phyloP scores from a whole-genome alignment of 176 grass and related monocot genomes.

The Phyllostachys edulis region DNA sequence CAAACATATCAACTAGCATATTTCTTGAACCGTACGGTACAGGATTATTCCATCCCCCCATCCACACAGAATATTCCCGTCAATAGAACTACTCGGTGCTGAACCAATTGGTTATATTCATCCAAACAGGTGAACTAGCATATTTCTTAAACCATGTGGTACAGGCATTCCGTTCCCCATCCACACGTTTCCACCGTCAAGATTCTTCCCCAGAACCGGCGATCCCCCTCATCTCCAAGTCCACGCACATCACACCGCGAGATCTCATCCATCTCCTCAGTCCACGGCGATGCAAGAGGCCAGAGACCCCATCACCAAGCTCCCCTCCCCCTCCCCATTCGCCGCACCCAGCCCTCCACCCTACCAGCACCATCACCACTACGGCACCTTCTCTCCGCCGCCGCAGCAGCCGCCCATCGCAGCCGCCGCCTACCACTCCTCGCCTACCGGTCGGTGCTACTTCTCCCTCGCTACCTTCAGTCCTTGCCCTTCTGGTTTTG shows the following conservation, averaged over 20 bases:
- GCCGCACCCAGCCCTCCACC: neutral
- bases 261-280: neutral
- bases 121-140: too few species aligned
- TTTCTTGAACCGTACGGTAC: too few species aligned
- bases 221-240: neutral
- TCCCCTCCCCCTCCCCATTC: neutral
- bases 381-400: slow-evolving; percentile 41
- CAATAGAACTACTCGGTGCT: too few species aligned
- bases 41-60: too few species aligned
- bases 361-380: neutral
- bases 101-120: too few species aligned
- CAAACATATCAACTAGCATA: too few species aligned
- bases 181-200: too few species aligned
- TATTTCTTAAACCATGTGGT: too few species aligned
- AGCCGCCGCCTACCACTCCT: neutral
- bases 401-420: neutral
- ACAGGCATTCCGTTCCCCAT: too few species aligned
- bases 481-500: neutral
- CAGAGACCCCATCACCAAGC: neutral
- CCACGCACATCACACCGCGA: neutral
- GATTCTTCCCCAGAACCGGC: neutral
- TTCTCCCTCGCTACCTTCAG: neutral
- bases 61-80: too few species aligned
- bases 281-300: slow-evolving; percentile 19
- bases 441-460: slow-evolving; percentile 9